Percentiles rank a stretch among this genome's conserved stretches.
These are phyloP conservation scores for Isatis tinctoria DNA, from an alignment of 345 rosid species.

Conservation along the genomic window DNA sequence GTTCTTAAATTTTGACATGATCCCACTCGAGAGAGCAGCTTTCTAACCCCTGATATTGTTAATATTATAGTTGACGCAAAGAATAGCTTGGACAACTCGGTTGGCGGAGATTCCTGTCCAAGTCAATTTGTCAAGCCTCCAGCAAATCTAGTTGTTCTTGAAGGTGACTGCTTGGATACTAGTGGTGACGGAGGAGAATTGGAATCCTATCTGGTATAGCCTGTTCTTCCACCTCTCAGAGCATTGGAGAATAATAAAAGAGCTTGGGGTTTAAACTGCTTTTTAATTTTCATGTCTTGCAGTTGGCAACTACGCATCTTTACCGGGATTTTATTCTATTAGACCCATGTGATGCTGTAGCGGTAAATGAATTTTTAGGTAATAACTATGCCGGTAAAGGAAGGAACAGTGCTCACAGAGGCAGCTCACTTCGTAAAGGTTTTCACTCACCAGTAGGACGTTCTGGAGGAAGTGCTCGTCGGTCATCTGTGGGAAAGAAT, in stretches of 20 bases:
- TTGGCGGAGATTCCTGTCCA: constrained; percentile 44
- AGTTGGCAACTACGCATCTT: constrained; percentile 83
- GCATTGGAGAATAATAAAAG: constrained; percentile 13
- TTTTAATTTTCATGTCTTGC: constrained; percentile 34
- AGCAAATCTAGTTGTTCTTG: constrained; percentile 86
- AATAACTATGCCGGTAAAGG: constrained; percentile 41
- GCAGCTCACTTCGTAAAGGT: constrained; percentile 47
- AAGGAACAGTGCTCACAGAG: constrained; percentile 35
- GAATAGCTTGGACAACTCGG: constrained; percentile 64
- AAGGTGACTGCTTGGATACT: constrained; percentile 87
- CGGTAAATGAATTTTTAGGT: constrained; percentile 54
- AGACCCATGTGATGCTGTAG: constrained; percentile 70
- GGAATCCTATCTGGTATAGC: constrained; percentile 86
- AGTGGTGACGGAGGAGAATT: constrained; percentile 72
- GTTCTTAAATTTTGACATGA: not conserved
- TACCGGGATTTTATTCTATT: constrained; percentile 80
- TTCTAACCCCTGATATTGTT: not conserved
- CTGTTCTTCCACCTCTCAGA: constrained; percentile 12
- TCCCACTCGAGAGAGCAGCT: not conserved
- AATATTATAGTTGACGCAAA: constrained; percentile 64
- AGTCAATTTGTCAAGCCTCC: constrained; percentile 85
- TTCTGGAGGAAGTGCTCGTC: constrained; percentile 58
- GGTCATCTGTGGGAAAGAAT: constrained; percentile 57
- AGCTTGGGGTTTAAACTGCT: not conserved
- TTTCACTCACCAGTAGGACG: constrained; percentile 54